These are phyloP conservation scores for Cytauxzoon felis DNA, from an alignment of 169 alveolate species.

Conservation along the genomic window DNA sequence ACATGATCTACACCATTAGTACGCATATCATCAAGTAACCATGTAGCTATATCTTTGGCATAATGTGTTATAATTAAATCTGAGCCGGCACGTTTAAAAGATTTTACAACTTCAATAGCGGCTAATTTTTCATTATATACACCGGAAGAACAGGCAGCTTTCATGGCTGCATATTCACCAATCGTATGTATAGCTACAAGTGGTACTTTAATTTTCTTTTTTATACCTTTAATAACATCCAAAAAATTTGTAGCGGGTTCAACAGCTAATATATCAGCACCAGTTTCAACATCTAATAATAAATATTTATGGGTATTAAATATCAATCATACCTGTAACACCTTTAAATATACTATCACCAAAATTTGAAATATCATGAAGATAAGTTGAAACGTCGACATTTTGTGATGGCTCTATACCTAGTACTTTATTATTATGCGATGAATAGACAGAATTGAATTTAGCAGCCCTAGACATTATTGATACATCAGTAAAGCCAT, in stretches of 20 bases:
- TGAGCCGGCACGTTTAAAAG: conserved; percentile 86
- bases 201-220: conserved; percentile 48
- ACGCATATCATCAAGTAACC: conserved; percentile 67
- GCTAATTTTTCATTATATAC: conserved; percentile 72
- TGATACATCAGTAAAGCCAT: conserved; percentile 53
- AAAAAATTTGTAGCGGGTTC: conserved; percentile 65
- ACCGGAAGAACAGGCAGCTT: conserved; percentile 54
- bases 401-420: conserved; percentile 26
- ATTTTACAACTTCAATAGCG: conserved; percentile 76
- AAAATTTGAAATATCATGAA: conserved; percentile 27
- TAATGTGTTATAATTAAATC: conserved; percentile 81
- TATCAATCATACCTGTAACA: conserved; percentile 1
- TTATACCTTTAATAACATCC: conserved; percentile 58
- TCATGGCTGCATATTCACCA: conserved; percentile 69
- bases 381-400: conserved; percentile 31
- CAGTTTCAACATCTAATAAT: conserved; percentile 62
- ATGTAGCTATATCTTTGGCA: conserved; percentile 68
- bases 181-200: conserved; percentile 67
- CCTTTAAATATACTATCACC: conserved; percentile 30
- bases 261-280: conserved; percentile 68
- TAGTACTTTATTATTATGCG: conserved; percentile 3
- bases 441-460: conserved; percentile 25
- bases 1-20: conserved; percentile 62
- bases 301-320: background rate
- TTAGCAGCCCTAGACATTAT: conserved; percentile 40